phyloP scores from a whole-genome alignment of 2,329 filamentous ascomycete genomes.

The Zelopaecilomyces penicillatus region DNA sequence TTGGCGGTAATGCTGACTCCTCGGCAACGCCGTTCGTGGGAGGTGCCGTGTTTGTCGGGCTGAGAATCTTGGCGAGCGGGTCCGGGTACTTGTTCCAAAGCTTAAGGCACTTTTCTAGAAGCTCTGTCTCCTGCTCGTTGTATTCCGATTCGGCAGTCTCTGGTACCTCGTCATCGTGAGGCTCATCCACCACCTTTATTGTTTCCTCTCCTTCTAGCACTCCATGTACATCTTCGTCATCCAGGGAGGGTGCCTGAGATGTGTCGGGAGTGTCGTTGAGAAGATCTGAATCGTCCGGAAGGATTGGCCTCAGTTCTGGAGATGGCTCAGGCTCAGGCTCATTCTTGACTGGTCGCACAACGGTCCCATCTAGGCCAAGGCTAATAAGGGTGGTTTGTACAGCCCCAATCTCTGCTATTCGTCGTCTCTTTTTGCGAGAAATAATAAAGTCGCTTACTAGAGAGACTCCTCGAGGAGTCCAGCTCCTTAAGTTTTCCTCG shows the following conservation, averaged over 20 bases:
- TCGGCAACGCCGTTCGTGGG: conserved; percentile 53
- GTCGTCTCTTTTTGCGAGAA: conserved; percentile 62
- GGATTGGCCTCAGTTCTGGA: conserved; percentile 30
- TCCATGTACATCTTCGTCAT: conserved; percentile 13
- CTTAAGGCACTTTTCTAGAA: conserved; percentile 49
- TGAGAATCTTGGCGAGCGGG: conserved; percentile 46
- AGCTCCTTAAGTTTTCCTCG: conserved; percentile 75
- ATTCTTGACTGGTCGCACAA: conserved; percentile 21
- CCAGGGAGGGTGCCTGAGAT: conserved; percentile 33
- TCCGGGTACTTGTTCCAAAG: conserved; percentile 59
- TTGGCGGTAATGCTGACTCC: conserved; percentile 44
- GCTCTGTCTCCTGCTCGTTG: conserved; percentile 34
- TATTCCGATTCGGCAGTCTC: conserved; percentile 30
- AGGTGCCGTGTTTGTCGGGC: conserved; percentile 56
- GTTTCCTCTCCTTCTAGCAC: conserved; percentile 15
- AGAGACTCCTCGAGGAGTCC: conserved; percentile 84
- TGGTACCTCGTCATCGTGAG: conserved; percentile 13
- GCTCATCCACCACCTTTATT: conserved; percentile 13
- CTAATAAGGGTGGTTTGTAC: conserved; percentile 58
- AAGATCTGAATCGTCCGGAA: conserved; percentile 48
- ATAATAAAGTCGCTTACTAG: conserved; percentile 81
- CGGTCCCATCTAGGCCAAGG: conserved; percentile 41
- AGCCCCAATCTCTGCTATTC: conserved; percentile 72
- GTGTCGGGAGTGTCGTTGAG: conserved; percentile 49
- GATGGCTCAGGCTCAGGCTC: conserved; percentile 28